Evolutionary conservation across 2,329 filamentous ascomycete species (phyloP).

Genomic region (Fusarium veterinarium): DNA sequence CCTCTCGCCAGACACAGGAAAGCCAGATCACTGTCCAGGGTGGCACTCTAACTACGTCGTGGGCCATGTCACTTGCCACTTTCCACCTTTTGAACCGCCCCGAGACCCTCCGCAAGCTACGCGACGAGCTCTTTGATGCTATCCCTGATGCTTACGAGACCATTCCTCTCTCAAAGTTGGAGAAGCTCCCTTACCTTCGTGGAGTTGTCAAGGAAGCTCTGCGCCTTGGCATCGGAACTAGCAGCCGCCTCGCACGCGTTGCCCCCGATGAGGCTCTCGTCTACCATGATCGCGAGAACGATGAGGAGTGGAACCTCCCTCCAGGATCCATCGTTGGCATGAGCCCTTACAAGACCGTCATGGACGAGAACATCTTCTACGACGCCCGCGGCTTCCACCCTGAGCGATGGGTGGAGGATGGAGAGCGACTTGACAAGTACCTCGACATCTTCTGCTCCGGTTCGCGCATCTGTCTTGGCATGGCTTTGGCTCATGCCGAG

Average conservation of each 20-base stretch:
- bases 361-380: slow-evolving; percentile 49
- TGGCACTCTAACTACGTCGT: slow-evolving; percentile 56
- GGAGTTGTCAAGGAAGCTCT: slow-evolving; percentile 65
- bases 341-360: slow-evolving; percentile 52
- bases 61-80: slow-evolving; percentile 49
- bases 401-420: slow-evolving; percentile 52
- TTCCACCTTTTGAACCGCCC: slow-evolving; percentile 52
- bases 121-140: slow-evolving; percentile 51
- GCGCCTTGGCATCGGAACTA: slow-evolving; percentile 60
- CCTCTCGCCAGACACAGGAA: slow-evolving; percentile 52
- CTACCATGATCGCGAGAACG: slow-evolving; percentile 44
- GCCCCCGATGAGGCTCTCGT: slow-evolving; percentile 54
- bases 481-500: slow-evolving; percentile 54
- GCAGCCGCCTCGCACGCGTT: slow-evolving; percentile 60
- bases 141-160: slow-evolving; percentile 48
- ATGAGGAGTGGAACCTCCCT: slow-evolving; percentile 47
- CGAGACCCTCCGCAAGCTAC: slow-evolving; percentile 46
- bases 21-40: slow-evolving; percentile 53
- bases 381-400: slow-evolving; percentile 50
- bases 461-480: slow-evolving; percentile 51
- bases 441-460: slow-evolving; percentile 52
- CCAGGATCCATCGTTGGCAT: slow-evolving; percentile 52
- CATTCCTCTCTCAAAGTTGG: slow-evolving; percentile 46
- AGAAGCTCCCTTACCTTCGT: slow-evolving; percentile 57
- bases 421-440: slow-evolving; percentile 49